Base-by-base conservation (phyloP, 441 rosid genomes). In the Syzygium syzygioides region DNA sequence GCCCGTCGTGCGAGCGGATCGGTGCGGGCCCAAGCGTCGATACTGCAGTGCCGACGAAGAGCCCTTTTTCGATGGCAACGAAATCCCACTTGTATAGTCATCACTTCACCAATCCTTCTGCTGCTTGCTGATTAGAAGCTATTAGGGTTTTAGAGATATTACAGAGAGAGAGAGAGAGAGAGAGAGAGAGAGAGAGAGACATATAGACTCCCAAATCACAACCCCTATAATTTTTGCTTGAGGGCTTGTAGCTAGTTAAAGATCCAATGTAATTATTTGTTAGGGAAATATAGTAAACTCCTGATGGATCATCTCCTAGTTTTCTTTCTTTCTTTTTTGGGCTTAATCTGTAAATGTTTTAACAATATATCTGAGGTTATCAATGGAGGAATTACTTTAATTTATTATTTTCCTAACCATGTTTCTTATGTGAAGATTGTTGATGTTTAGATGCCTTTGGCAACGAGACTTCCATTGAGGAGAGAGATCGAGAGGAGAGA, bases 101-200 rank as follows among this genome's bases (percentile, higher is more conserved):
- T 88, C 98, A 94, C 88, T 96, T 96, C 91, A 90, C 94, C 90
- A 96, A 94, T 91, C 96, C 98, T 85, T 95, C 98, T 30, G 98
- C 99, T 7, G 99, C 99, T 56, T 97, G 99, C 95, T 94, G 89
- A 94, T 64, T 52, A 28, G 76, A 50, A 85, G 37, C 55, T 55
- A 79, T 91, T 93, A 92, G 83, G 87, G 68, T 86, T 76, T 57
- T 89, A 86, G 32, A 48, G 66, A 54, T 55, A 90, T 79, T 88
- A 88, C 86, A 79, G 83, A 89, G 25, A 87, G 90, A 89, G 86
- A 68, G 71, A 30, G 86, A 86, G 45, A 41, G 45, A 41, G 45
- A 41, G 45, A 41, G 59, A 55, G 26, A 55, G 59, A 56, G 59
- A 56, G 59, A 56, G 28, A 57, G 60, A 57, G 56, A 66, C 86